Evolutionary conservation across 2,329 filamentous ascomycete species (phyloP).

Genomic region (Eurotiales sp.): DNA sequence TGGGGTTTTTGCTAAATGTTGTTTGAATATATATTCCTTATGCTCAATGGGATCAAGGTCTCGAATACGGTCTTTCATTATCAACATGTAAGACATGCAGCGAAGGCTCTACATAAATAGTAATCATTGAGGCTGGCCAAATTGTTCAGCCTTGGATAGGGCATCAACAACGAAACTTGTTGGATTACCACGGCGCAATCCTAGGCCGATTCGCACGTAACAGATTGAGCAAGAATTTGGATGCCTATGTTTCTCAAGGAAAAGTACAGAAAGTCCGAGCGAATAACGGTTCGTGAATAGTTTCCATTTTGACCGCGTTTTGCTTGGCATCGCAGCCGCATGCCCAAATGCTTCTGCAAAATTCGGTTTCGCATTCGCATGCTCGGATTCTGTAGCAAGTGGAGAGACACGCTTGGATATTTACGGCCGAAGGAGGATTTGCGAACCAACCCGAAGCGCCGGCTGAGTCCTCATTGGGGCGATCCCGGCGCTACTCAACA

Average conservation of each 20-base stretch:
- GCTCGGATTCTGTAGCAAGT: too few species aligned
- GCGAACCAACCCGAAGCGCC: too few species aligned
- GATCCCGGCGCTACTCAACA: too few species aligned
- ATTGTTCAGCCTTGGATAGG: neutral
- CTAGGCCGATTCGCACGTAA: conserved; percentile 6
- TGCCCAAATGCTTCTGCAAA: too few species aligned
- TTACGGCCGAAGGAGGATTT: too few species aligned
- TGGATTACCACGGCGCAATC: neutral
- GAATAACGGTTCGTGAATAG: neutral
- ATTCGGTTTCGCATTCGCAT: too few species aligned
- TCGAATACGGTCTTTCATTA: neutral
- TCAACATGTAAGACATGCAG: neutral
- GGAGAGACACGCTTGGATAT: too few species aligned
- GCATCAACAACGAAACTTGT: neutral
- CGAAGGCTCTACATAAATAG: neutral
- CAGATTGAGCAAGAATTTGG: neutral
- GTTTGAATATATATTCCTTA: too few species aligned
- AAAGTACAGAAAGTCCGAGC: neutral
- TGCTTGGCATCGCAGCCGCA: too few species aligned
- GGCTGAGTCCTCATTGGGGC: too few species aligned
- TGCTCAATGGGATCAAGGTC: neutral
- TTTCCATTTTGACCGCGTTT: neutral
- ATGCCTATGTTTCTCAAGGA: neutral
- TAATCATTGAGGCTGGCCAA: neutral
- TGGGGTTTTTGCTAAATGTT: neutral